Base-by-base conservation (phyloP, 257 asterid genomes). In the Ligustrum vulgare region DNA sequence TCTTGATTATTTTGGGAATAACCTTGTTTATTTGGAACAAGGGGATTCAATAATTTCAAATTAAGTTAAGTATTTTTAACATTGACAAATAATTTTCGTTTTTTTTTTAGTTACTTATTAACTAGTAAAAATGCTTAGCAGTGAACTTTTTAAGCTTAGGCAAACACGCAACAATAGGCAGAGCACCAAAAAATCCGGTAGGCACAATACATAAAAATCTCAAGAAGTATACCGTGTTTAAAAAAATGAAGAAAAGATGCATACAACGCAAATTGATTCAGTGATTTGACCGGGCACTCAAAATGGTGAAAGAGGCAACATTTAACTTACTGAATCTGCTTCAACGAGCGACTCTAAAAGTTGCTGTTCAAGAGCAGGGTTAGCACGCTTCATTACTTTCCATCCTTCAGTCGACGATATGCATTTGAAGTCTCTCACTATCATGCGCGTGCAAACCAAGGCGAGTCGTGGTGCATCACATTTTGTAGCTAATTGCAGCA, bases 301-400 rank as follows among this genome's bases (percentile, higher is more conserved):
- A 49, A 49, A 15, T 49, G 2, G 8, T 49, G 60, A 49, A 49
- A 49, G 16, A 49, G 60, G 60, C 60, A 49, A 49, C 8, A 0
- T 6, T 22, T 18, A 49, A 18, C 60, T 88, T 89, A 94, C 98
- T 35, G 92, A 78, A 81, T 94, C 98, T 34, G 91, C 97, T 78
- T 91, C 98, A 7, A 94, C 93, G 28, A 88, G 87, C 1, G 79
- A 85, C 75, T 88, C 97, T 70, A 94, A 36, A 25, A 94, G 89
- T 82, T 94, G 96, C 75, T 90, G 97, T 36, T 94, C 98, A 23
- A 94, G 97, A 47, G 84, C 72, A 4, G 94, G 97, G 83, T 94
- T 81, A 34, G 88, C 81, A 39, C 78, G 84, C 67, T 81, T 88
- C 97, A 92, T 94, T 70, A 85, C 97, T 77, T 94, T 94, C 98